Base-by-base conservation (phyloP, 768 basidiomycete genomes). In the Calocybe indica region DNA sequence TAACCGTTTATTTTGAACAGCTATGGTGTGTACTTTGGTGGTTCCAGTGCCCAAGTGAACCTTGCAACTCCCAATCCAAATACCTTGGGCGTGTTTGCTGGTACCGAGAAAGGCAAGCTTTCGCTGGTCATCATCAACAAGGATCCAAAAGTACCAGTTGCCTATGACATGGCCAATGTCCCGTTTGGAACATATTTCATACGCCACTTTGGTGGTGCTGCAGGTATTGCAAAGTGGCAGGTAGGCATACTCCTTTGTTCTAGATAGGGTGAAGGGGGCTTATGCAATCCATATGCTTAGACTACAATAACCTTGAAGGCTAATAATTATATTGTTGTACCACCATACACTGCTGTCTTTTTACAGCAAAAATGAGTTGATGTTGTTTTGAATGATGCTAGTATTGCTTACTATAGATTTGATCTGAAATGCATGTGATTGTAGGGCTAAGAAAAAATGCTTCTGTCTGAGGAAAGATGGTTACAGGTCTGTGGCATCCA, bases 181-280 rank as follows among this genome's bases (percentile, higher is more conserved):
- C 74, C 77, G 1, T 56, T 62, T n/a, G 78, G 77, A 5, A 58
- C 54, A 8, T 80, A 80, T 59, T 73, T 78, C 54, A 39, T 78
- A 22, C 70, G 76, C n/a, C 78, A 80, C 59, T 80, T 79, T 53
- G 78, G 78, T 52, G 78, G 77, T 42, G 64, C 57, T 22, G 71
- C 77, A 6, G 78, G 78, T 5, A 52, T 74, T 11, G 77, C 76
- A 11, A 78, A 78, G 62, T 80, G 70, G 70, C 76, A 79, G 72
- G 75, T 75, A 52, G 50, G 70, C 50, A n/a, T 12, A n/a, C 7
- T 28, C 44, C 37, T 30, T 35, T 28, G 28, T 43, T 9, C 5
- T 12, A 34, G 41, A 38, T 4, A 40, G 36, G 15, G 40, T 37
- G 38, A 10, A 13, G 7, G 22, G 14, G 43, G 36, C 15, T n/a